Evolutionary conservation across 768 basidiomycete genomes (phyloP), one percentile per base, ranked within the genome.

Genomic region (Boletus rufocinnamomeus): DNA sequence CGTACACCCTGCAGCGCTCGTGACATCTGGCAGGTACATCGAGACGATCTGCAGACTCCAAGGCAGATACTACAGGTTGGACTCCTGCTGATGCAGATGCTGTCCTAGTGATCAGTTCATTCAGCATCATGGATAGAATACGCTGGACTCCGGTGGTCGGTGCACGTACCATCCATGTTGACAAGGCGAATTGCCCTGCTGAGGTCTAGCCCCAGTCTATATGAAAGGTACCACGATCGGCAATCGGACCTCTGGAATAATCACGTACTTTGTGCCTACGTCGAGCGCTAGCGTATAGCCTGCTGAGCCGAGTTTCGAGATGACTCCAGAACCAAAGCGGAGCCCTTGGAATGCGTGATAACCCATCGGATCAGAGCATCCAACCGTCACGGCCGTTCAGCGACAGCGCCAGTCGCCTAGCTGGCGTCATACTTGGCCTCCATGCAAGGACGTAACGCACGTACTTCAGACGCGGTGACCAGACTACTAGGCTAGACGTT

Each of bases 241-340:
- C 9, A 23, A 46, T 46, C n/a, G 23, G 1, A 16, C 3, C 4
- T 2, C 5, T 14, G 48, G 23, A 4, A 30, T 13, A 14, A 35
- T 61, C 47, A 61, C 52, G 60, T 61, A 61, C 52, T 30, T 48
- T 40, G 38, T 50, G 23, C 53, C 50, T 13, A 19, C 5, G n/a
- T 54, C 28, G n/a, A 14, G n/a, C 16, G 21, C 10, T 28, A 38
- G 35, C 34, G 34, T 6, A 37, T 6, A 7, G 35, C 21, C 25
- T n/a, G n/a, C 27, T 30, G 27, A 52, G 30, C n/a, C 21, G n/a
- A n/a, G 19, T 41, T n/a, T 11, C 19, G 37, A 19, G 37, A 37
- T 17, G 6, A 35, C 49, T 23, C 21, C n/a, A 35, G 14, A 17
- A 25, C 10, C 17, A 17, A 38, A 19, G 11, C 41, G 2, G 21